A percentile compares a stretch with the other conserved stretches of the same genome.
Evolutionary conservation across 768 basidiomycete genomes (phyloP).

Genomic region (Brasilioporus rufonigricans): DNA sequence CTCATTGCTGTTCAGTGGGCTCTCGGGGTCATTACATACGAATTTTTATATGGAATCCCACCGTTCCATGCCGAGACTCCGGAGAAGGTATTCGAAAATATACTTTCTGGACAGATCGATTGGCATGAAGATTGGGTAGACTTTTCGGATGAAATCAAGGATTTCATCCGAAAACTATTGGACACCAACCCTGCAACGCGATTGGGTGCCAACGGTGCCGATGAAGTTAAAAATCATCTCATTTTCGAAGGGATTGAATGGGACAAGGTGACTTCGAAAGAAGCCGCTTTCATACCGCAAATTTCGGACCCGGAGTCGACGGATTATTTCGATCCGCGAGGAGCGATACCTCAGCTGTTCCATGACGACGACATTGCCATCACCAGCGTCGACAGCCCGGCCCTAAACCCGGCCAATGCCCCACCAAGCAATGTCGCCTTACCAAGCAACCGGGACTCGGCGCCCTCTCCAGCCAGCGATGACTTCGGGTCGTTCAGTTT

Average conservation of each 20-base stretch:
- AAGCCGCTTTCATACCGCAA: slow-evolving; percentile 95
- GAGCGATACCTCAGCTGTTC: slow-evolving; percentile 87
- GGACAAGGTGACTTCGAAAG: slow-evolving; percentile 83
- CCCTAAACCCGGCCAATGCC: slow-evolving; percentile 22
- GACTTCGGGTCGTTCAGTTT: slow-evolving; percentile 98
- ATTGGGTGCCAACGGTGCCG: slow-evolving; percentile 82
- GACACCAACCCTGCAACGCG: slow-evolving; percentile 75
- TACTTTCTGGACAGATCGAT: slow-evolving; percentile 88
- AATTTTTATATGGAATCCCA: slow-evolving; percentile 94
- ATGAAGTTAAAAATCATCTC: slow-evolving; percentile 90
- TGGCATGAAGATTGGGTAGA: slow-evolving; percentile 97
- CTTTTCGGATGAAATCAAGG: slow-evolving; percentile 78
- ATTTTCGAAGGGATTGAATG: slow-evolving; percentile 92
- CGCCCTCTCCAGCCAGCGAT: slow-evolving; percentile 62
- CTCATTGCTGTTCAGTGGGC: slow-evolving; percentile 73
- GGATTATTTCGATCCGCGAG: slow-evolving; percentile 98
- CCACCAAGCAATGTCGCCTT: slow-evolving; percentile 20
- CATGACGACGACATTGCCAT: slow-evolving; percentile 79
- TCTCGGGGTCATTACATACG: slow-evolving; percentile 95
- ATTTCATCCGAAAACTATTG: slow-evolving; percentile 88
- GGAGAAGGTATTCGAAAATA: slow-evolving; percentile 97
- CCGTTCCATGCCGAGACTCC: slow-evolving; percentile 98
- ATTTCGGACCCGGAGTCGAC: slow-evolving; percentile 96
- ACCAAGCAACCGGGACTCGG: slow-evolving; percentile 40
- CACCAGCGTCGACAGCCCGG: slow-evolving; percentile 48